phyloP scores from a whole-genome alignment of 2,329 filamentous ascomycete genomes.

The Parasarocladium wereldwijsianum region DNA sequence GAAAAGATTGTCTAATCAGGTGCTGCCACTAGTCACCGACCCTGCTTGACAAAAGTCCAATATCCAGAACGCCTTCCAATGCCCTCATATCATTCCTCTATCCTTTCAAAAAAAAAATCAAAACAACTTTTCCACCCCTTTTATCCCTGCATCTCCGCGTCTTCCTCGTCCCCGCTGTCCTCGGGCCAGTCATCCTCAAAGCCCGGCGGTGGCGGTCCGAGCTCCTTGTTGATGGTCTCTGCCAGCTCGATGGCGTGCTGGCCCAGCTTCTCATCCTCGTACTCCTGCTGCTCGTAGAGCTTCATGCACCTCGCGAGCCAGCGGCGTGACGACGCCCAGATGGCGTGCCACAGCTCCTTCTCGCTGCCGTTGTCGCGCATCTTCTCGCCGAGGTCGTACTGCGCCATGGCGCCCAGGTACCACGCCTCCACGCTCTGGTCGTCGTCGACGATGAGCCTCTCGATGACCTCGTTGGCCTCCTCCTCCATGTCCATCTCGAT shows the following conservation, averaged over 20 bases:
- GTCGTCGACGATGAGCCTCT: constrained; percentile 73
- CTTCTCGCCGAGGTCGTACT: constrained; percentile 66
- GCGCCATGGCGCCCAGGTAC: constrained; percentile 93
- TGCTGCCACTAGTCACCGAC: no score
- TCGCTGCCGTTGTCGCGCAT: constrained; percentile 21
- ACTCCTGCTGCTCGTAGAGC: constrained; percentile 65
- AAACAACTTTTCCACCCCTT: no score
- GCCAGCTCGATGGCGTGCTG: constrained; percentile 64
- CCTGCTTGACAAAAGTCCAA: no score
- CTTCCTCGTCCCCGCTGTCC: constrained; percentile 33
- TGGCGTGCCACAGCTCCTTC: constrained; percentile 38
- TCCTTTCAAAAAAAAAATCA: no score
- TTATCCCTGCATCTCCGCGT: constrained; percentile 39
- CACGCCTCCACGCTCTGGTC: constrained; percentile 90
- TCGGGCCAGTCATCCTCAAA: constrained; percentile 42
- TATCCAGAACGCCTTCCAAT: constrained; percentile 13
- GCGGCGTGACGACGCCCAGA: constrained; percentile 60
- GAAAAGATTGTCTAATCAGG: no score
- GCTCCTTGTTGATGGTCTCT: constrained; percentile 43
- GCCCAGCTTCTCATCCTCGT: constrained; percentile 68
- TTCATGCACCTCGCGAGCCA: constrained; percentile 73
- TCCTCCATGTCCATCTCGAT: constrained; percentile 83
- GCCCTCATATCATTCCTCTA: constrained; percentile 8
- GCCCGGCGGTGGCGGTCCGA: constrained; percentile 43
- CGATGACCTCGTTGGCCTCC: constrained; percentile 72